Evolutionary conservation across 1,284 basidiomycete genomes (phyloP).

Genomic region (Ceratobasidium theobromae): DNA sequence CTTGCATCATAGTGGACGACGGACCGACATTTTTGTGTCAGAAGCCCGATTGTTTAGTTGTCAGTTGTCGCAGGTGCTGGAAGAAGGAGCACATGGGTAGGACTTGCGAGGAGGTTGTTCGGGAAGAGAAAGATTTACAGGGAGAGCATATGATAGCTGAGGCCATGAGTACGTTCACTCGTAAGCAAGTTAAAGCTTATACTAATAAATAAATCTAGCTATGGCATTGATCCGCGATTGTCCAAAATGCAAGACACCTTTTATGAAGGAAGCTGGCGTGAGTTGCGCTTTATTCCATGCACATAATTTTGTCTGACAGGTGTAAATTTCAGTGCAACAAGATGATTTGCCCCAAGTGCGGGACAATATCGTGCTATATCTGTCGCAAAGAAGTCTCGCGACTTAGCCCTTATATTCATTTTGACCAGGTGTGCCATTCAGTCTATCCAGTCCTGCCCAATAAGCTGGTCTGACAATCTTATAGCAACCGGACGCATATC

Average conservation of each 20-base stretch:
- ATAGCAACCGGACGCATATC: slow-evolving; percentile 27
- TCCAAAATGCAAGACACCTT: slow-evolving; percentile 23
- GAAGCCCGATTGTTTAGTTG: slow-evolving; percentile 10
- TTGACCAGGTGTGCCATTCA: slow-evolving; percentile 5
- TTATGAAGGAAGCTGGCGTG: slow-evolving; percentile 27
- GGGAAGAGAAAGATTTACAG: slow-evolving; percentile 4
- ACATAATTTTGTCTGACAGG: background rate
- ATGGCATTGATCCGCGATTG: slow-evolving; percentile 20
- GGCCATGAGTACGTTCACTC: slow-evolving; percentile 16
- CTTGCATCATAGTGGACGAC: slow-evolving; percentile 18
- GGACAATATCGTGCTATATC: slow-evolving; percentile 20
- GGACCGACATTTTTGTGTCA: slow-evolving; percentile 24
- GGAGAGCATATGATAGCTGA: slow-evolving; percentile 27
- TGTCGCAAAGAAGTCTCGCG: slow-evolving; percentile 11
- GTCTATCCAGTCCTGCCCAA: background rate
- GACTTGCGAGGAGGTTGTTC: slow-evolving; percentile 22
- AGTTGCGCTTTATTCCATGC: background rate
- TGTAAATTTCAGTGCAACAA: slow-evolving; percentile 19
- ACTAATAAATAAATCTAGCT: background rate
- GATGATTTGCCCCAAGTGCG: slow-evolving; percentile 27
- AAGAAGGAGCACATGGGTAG: slow-evolving; percentile 3
- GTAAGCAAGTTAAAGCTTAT: background rate
- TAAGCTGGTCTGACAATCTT: background rate
- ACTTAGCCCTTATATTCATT: slow-evolving; percentile 21
- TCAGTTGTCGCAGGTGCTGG: slow-evolving; percentile 21